A percentile compares a stretch with the other conserved stretches of the same genome.
phyloP scores from a whole-genome alignment of 352 stramenopile species.

The Detonula confervacea region DNA sequence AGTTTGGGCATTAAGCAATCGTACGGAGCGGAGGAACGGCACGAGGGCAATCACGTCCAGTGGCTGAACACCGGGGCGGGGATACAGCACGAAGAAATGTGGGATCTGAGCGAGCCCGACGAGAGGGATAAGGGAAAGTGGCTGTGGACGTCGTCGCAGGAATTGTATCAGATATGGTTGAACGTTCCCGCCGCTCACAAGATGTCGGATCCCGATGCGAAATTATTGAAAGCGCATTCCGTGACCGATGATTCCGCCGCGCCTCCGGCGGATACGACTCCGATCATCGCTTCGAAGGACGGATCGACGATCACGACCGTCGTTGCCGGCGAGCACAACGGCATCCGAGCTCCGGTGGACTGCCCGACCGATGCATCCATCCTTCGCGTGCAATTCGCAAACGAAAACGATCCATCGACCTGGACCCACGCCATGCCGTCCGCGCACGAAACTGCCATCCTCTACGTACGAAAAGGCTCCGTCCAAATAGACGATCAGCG shows the following conservation, averaged over 20 bases:
- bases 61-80: conserved; percentile 88
- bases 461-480: conserved; percentile 76
- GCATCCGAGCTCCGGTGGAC: conserved; percentile 40
- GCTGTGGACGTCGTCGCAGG: conserved; percentile 56
- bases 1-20: conserved; percentile 83
- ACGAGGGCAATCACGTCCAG: conserved; percentile 80
- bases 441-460: conserved; percentile 61
- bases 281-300: conserved; percentile 37
- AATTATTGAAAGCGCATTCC: conserved; percentile 28
- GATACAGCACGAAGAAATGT: conserved; percentile 90
- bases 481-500: conserved; percentile 38
- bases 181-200: conserved; percentile 74
- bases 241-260: neutral
- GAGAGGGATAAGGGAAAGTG: conserved; percentile 39
- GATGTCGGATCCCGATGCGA: conserved; percentile 49
- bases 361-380: conserved; percentile 64
- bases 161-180: conserved; percentile 89
- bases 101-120: conserved; percentile 60
- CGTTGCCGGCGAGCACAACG: conserved; percentile 52
- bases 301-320: conserved; percentile 49
- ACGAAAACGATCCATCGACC: conserved; percentile 44
- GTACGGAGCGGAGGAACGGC: conserved; percentile 73
- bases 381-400: conserved; percentile 65
- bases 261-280: conserved; percentile 16
- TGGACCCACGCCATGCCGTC: conserved; percentile 63